Base-by-base conservation (phyloP, 169 alveolate species). In the Plasmodium blacklocki region DNA sequence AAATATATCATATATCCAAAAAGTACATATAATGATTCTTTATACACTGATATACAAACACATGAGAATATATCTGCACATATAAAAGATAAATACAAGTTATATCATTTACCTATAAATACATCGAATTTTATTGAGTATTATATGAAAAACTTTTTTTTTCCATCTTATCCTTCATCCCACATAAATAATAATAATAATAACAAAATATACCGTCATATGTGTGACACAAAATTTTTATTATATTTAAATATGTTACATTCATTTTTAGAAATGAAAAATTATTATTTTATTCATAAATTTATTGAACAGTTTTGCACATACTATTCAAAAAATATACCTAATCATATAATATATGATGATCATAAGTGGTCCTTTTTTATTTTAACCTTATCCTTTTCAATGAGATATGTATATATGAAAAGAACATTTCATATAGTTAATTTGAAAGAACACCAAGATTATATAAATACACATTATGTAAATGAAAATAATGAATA, bases 231-330 rank as follows among this genome's bases (percentile, higher is more conserved):
- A 12, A 60, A 49, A n/a, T 59, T 47, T 52, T 66, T 86, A 72
- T 32, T 72, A 1, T 86, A 86, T 66, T 11, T 64, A 58, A 60
- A 71, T 18, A 45, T 86, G 50, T 63, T 86, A 56, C 50, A 86
- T 43, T 43, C 71, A 67, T 73, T 86, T 49, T 60, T 73, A 12
- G 14, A 72, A 32, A 72, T 60, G 56, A 72, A 67, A 49, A 86
- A 86, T 47, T 23, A 60, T 21, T 86, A 86, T 64, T 86, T 71
- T 47, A 15, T 62, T 7, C 54, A 72, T 0, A 19, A 32, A 32
- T 86, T 86, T 74, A 43, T 86, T 3, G 47, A 86, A 52, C 92
- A 86, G n/a, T 86, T 86, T 72, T 70, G 43, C 18, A 26, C 14
- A 18, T 59, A 86, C 62, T 86, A 86, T 18, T 71, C 75, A 52